A percentile compares a stretch with the other conserved stretches of the same genome.
Conservation (phyloP, 2,329 filamentous ascomycete genomes). For the Zalaria sp. region DNA sequence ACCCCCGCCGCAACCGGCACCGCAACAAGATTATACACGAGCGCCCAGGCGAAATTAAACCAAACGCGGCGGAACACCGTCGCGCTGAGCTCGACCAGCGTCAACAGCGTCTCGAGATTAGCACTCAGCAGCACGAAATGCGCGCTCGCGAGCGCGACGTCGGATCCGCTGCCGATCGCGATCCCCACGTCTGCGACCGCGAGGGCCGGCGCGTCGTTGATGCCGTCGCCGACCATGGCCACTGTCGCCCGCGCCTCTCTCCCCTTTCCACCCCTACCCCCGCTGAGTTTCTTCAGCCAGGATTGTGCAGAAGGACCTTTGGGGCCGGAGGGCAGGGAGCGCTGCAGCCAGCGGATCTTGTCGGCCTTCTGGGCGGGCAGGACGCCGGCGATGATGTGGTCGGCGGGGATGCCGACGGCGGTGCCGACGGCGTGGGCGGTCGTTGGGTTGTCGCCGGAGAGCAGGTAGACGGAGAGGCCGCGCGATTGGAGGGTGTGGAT, state of each 20-base stretch:
- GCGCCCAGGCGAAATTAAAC: slow-evolving; percentile 75
- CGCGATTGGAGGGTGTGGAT: slow-evolving; percentile 43
- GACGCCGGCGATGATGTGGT: slow-evolving; percentile 74
- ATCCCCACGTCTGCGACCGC: slow-evolving; percentile 72
- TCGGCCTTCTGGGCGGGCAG: slow-evolving; percentile 71
- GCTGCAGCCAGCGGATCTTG: slow-evolving; percentile 42
- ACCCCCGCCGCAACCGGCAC: slow-evolving; percentile 72
- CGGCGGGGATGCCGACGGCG: slow-evolving; percentile 56
- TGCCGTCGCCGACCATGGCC: slow-evolving; percentile 76
- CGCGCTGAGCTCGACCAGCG: slow-evolving; percentile 56
- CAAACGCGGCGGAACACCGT: slow-evolving; percentile 65
- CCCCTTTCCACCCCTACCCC: too few relatives aligned
- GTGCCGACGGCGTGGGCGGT: slow-evolving; percentile 68
- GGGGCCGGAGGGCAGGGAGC: slow-evolving; percentile 5
- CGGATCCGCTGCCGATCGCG: slow-evolving; percentile 65
- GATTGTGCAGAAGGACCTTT: not conserved
- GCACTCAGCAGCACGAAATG: slow-evolving; percentile 69
- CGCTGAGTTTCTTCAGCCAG: slow-evolving; percentile 1
- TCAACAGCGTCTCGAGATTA: slow-evolving; percentile 54
- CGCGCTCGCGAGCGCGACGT: slow-evolving; percentile 69
- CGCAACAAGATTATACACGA: slow-evolving; percentile 66
- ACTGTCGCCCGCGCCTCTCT: slow-evolving; percentile 39
- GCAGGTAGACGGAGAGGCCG: slow-evolving; percentile 73
- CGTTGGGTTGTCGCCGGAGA: slow-evolving; percentile 79
- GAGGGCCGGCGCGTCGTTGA: slow-evolving; percentile 74